Percentiles rank a stretch among this genome's conserved stretches.
These are phyloP conservation scores for Chrysanthemum makinoi DNA, from an alignment of 129 eudicot species.

Conservation along the genomic window DNA sequence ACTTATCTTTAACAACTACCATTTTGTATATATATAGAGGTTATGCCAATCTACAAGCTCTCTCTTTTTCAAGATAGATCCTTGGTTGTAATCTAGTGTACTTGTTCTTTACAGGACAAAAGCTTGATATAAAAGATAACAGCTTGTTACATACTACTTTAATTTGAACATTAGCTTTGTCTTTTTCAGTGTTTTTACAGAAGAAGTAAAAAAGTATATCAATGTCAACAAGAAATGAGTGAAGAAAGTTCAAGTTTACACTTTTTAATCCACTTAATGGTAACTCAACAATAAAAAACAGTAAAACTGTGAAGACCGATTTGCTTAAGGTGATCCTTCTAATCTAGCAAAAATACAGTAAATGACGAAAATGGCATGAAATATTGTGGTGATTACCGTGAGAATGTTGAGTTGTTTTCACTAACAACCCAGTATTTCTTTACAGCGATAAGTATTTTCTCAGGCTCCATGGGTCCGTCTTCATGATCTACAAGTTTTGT, in stretches of 20 bases:
- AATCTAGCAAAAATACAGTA: not conserved
- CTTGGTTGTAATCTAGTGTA: constrained; percentile 6
- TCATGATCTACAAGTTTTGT: constrained; percentile 23
- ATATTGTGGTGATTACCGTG: constrained; percentile 8
- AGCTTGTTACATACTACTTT: too few relatives aligned
- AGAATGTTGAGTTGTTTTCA: not conserved
- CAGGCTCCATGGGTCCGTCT: constrained; percentile 17
- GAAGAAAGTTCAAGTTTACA: not conserved
- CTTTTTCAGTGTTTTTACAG: too few relatives aligned
- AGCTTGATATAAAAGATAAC: too few relatives aligned
- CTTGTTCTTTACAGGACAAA: not conserved
- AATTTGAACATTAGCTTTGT: too few relatives aligned
- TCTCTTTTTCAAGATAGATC: constrained; percentile 8
- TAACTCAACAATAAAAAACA: not conserved
- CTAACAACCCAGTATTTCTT: constrained; percentile 21
- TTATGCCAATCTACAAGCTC: constrained; percentile 22
- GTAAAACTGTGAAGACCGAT: not conserved
- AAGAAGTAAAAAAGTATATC: not conserved
- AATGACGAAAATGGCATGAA: not conserved
- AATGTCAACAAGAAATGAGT: not conserved
- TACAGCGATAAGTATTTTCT: constrained; percentile 22
- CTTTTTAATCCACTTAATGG: not conserved
- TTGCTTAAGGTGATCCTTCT: not conserved
- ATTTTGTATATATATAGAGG: constrained; percentile 28
- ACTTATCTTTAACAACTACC: constrained; percentile 11